A percentile compares a stretch with the other conserved stretches of the same genome.
phyloP scores from a whole-genome alignment of 2,329 filamentous ascomycete species.

The Monilinia polystroma region DNA sequence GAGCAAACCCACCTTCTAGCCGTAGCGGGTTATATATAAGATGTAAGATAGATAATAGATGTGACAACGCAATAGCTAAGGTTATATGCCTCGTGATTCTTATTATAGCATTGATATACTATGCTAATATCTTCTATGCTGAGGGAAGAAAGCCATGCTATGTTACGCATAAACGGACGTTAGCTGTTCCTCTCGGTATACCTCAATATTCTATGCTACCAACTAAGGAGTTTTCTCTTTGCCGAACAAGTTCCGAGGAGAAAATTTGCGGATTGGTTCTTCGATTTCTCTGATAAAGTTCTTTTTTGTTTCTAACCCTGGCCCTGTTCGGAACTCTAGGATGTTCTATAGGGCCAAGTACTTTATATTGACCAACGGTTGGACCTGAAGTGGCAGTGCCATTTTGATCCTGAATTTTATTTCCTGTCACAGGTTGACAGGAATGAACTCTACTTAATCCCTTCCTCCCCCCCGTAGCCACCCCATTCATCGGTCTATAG shows the following conservation, averaged over 20 bases:
- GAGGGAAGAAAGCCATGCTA: neutral
- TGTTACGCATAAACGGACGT: neutral
- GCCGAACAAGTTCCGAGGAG: neutral
- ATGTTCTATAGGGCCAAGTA: neutral
- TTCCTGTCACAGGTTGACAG: neutral
- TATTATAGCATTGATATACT: neutral
- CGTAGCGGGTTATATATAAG: no score
- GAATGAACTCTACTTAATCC: no score
- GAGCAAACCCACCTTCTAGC: no score
- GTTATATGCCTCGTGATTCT: constrained; percentile 11
- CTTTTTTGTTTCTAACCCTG: neutral
- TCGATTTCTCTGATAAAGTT: neutral
- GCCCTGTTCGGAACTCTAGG: neutral
- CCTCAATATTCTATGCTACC: neutral
- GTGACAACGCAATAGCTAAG: neutral
- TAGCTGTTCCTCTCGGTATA: neutral
- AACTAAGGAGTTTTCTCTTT: neutral
- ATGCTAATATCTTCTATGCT: neutral
- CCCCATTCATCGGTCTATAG: neutral
- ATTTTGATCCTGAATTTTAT: neutral
- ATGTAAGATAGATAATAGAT: neutral
- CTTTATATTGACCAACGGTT: neutral
- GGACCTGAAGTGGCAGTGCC: neutral
- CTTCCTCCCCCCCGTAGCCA: no score
- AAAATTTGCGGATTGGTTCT: neutral